These are phyloP conservation scores for Physcia stellaris DNA, from an alignment of 495 filamentous ascomycete genomes.

Conservation along the genomic window DNA sequence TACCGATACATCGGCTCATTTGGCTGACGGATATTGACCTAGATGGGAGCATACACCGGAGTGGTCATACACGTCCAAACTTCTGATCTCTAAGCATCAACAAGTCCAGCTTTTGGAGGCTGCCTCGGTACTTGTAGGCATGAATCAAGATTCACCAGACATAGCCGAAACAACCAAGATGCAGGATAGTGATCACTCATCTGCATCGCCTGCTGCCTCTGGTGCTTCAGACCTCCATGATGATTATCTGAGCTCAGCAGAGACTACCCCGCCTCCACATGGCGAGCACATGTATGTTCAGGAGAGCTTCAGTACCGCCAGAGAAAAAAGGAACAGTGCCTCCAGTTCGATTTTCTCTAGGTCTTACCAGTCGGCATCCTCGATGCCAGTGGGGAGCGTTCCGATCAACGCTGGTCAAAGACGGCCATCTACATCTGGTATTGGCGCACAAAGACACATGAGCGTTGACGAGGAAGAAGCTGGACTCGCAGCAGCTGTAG, in stretches of 20 bases:
- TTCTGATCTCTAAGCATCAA: conserved; percentile 98
- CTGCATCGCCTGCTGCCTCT: conserved; percentile 63
- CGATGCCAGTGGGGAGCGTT: conserved; percentile 30
- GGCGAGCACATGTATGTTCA: conserved; percentile 31
- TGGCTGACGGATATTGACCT: conserved; percentile 26
- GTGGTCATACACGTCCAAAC: conserved; percentile 94
- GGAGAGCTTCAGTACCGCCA: conserved; percentile 33
- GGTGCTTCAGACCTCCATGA: conserved; percentile 55
- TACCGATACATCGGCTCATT: too few species aligned
- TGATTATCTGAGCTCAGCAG: conserved; percentile 45
- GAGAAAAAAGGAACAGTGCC: conserved; percentile 47
- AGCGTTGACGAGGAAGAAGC: conserved; percentile 59
- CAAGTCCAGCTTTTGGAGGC: conserved; percentile 96
- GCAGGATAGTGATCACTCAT: conserved; percentile 65
- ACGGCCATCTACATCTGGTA: conserved; percentile 47
- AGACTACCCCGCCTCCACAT: conserved; percentile 42
- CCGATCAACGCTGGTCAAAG: conserved; percentile 31
- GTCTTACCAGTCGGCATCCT: conserved; percentile 69
- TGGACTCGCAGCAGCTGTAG: conserved; percentile 78
- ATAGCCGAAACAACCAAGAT: conserved; percentile 49
- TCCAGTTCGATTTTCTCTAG: conserved; percentile 59
- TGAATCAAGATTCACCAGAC: conserved; percentile 61
- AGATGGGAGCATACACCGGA: conserved; percentile 99
- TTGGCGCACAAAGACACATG: conserved; percentile 41
- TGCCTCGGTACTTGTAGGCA: conserved; percentile 82